A percentile compares a stretch with the other conserved stretches of the same genome.
Conservation (phyloP, 2,329 filamentous ascomycete species). For the Sporothrix protearum region DNA sequence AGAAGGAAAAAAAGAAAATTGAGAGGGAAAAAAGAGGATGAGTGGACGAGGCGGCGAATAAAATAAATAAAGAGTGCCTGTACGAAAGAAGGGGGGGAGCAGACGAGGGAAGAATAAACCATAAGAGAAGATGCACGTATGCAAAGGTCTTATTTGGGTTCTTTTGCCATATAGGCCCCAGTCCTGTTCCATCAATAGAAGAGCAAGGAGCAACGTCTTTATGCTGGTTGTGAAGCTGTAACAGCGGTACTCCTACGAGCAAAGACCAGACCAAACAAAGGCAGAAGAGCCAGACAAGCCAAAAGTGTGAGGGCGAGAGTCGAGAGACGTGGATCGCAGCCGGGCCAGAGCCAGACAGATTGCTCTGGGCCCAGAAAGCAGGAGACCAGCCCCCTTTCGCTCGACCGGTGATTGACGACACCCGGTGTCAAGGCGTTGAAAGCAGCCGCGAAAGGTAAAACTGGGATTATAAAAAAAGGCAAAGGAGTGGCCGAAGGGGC, state of each 20-base stretch:
- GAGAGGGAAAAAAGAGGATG: not conserved
- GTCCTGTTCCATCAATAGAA: constrained; percentile 13
- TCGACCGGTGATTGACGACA: constrained; percentile 1
- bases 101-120: not conserved
- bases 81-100: not conserved
- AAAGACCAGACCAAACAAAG: not conserved
- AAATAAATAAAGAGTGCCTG: not conserved
- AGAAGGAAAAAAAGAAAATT: constrained; percentile 1
- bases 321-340: not conserved
- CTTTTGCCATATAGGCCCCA: constrained; percentile 15
- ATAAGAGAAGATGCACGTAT: not conserved
- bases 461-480: not conserved
- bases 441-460: constrained; percentile 4
- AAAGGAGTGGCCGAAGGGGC: not conserved
- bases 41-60: not conserved
- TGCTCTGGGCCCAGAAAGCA: not conserved
- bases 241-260: constrained; percentile 10
- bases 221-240: constrained; percentile 15
- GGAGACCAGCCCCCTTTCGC: constrained; percentile 1
- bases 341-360: not conserved
- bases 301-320: not conserved
- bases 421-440: not conserved
- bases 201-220: not conserved
- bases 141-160: not conserved
- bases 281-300: not conserved